A percentile compares a stretch with the other conserved stretches of the same genome.
Evolutionary conservation across 2,329 filamentous ascomycete genomes (phyloP).

Genomic region (Colletotrichum liriopes): DNA sequence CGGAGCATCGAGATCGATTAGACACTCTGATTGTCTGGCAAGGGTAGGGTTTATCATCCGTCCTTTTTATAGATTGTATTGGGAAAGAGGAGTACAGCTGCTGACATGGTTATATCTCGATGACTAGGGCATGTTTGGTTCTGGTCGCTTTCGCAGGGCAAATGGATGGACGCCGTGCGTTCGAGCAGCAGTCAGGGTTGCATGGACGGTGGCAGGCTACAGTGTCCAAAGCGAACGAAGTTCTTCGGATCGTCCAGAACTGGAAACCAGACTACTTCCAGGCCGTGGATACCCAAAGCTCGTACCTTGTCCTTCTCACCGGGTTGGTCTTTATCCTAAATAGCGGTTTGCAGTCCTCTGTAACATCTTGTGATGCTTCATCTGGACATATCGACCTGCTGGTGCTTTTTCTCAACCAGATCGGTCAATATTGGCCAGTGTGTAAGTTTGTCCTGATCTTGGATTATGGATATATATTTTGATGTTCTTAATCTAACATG

Average conservation of each 20-base stretch:
- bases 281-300: constrained; percentile 1
- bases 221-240: constrained; percentile 4
- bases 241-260: constrained; percentile 9
- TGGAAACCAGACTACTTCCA: constrained; percentile 12
- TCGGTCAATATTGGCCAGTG: background rate
- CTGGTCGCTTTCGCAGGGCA: constrained; percentile 1
- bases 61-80: too few species aligned
- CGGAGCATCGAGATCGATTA: constrained; percentile 1
- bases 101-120: background rate
- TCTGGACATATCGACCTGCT: background rate
- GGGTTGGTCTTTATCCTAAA: background rate
- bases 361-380: background rate
- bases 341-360: background rate
- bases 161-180: background rate
- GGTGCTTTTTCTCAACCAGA: background rate
- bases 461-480: too few species aligned
- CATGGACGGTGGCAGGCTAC: constrained; percentile 6
- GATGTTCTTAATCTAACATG: too few species aligned
- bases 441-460: background rate
- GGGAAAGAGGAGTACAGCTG: background rate
- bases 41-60: constrained; percentile 1
- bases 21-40: constrained; percentile 4
- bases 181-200: background rate
- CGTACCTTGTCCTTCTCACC: constrained; percentile 5
- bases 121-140: constrained; percentile 3